Base-by-base conservation (phyloP, 78 protist species). In the Dictyostelium brefeldianum region DNA sequence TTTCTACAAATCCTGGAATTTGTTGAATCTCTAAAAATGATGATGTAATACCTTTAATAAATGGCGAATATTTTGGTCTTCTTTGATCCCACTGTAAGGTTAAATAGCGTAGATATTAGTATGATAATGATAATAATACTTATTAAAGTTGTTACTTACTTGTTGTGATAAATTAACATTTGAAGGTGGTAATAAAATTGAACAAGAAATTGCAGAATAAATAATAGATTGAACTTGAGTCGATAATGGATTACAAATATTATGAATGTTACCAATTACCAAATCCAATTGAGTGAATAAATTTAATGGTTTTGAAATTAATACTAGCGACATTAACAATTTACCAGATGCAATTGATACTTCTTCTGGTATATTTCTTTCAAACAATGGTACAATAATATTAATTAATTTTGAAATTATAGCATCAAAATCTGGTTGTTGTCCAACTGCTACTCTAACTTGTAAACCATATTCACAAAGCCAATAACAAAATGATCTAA, bases 51-150 rank as follows among this genome's bases (percentile, higher is more conserved):
- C 91, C 91, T 84, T 84, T 84, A 47, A 84, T 74, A 59, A 84
- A 84, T 59, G 91, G 91, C 18, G 77, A 56, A 47, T 84, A 84
- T 47, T 84, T 84, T 71, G 91, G 91, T 74, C 91, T 71, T 74
- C 91, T 83, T 43, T 71, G 27, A 57, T 83, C 91, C 89, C 89
- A 81, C 89, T 80, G 48, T 46, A 27, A 1, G 74, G 29, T 22
- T 4, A 67, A n/a, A 12, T 67, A n/a, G n/a, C n/a, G n/a, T n/a
- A n/a, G n/a, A n/a, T n/a, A 36, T 36, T 36, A 36, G 43, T 36
- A 36, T 36, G 43, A 56, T 56, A 12, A 56, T 56, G 62, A 14
- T 56, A 12, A 14, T 56, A 14, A 12, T 12, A 56, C 14, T 56
- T 12, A 14, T 12, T 56, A 53, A 53, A 53, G 11, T 53, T 53